A percentile compares a stretch with the other conserved stretches of the same genome.
Conservation (phyloP, 345 rosid genomes). For the Durio zibethinus region DNA sequence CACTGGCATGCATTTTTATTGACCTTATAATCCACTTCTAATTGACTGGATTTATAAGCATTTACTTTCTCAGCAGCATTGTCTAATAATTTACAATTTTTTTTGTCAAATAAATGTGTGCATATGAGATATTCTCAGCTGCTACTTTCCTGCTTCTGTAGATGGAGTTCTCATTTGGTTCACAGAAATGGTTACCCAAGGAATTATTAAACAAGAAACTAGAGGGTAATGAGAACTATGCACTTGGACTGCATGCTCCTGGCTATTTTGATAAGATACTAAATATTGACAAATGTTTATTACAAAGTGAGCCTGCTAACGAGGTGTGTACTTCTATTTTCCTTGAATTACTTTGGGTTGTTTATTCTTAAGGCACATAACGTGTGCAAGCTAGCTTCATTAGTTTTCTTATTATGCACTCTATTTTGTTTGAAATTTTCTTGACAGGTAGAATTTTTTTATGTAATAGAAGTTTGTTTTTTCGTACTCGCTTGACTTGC, state of each 20-base stretch:
- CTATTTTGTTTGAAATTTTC: conserved; percentile 12
- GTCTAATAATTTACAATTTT: not conserved
- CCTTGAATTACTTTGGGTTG: not conserved
- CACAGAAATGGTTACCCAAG: conserved; percentile 70
- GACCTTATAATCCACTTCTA: not conserved
- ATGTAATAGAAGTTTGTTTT: not conserved
- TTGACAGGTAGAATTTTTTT: not conserved
- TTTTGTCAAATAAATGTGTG: not conserved
- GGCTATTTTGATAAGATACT: conserved; percentile 89
- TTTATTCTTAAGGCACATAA: not conserved
- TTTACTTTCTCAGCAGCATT: not conserved
- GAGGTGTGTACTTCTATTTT: conserved; percentile 39
- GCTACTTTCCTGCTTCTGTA: conserved; percentile 25
- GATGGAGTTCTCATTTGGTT: conserved; percentile 96
- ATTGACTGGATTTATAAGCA: not conserved
- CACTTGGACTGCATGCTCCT: conserved; percentile 86
- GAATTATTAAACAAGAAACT: conserved; percentile 52
- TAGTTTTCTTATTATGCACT: conserved; percentile 21
- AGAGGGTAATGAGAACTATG: conserved; percentile 51
- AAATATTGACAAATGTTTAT: conserved; percentile 68
- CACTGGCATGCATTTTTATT: not conserved
- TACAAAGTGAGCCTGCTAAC: conserved; percentile 85
- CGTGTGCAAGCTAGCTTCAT: not conserved
- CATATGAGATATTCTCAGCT: conserved; percentile 5
- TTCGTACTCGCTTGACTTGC: conserved; percentile 13